A percentile compares a stretch with the other conserved stretches of the same genome.
These are phyloP conservation scores for Apophysomyces sp. DNA, from an alignment of 371 early-diverging fungal species.

Conservation along the genomic window DNA sequence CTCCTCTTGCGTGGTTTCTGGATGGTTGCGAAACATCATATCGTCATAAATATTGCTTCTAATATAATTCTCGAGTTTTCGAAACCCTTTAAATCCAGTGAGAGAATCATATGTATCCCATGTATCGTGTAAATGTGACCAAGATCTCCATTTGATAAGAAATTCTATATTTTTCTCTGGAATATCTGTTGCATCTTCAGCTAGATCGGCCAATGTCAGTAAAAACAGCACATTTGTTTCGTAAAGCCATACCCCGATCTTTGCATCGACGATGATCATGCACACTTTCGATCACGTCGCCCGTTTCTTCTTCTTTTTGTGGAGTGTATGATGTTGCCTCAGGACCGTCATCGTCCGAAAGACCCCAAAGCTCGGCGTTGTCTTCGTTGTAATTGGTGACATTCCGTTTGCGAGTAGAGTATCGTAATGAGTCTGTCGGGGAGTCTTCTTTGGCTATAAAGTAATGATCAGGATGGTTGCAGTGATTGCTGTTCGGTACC, in stretches of 20 bases:
- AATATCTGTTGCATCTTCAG: constrained; percentile 45
- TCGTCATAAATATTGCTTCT: constrained; percentile 67
- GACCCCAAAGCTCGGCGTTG: constrained; percentile 38
- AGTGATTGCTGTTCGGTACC: background rate
- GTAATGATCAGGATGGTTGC: background rate
- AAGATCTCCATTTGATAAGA: constrained; percentile 91
- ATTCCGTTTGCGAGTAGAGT: constrained; percentile 47
- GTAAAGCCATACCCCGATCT: constrained; percentile 11
- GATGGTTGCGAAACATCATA: constrained; percentile 60
- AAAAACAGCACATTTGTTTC: background rate
- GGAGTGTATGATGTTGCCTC: constrained; percentile 14
- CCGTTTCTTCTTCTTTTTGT: constrained; percentile 45
- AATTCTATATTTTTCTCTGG: constrained; percentile 74
- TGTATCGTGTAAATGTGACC: constrained; percentile 89
- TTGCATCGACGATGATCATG: constrained; percentile 54
- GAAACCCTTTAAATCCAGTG: constrained; percentile 77
- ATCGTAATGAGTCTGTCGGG: constrained; percentile 39
- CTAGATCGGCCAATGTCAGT: constrained; percentile 4
- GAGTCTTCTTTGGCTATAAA: constrained; percentile 10
- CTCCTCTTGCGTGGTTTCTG: constrained; percentile 78
- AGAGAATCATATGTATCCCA: constrained; percentile 82
- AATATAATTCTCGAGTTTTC: constrained; percentile 89
- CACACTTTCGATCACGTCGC: constrained; percentile 65
- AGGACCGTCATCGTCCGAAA: constrained; percentile 41
- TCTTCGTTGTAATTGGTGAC: constrained; percentile 57